Evolutionary conservation across 139 green algal genomes (phyloP).

Genomic region (Eudorina sp.): DNA sequence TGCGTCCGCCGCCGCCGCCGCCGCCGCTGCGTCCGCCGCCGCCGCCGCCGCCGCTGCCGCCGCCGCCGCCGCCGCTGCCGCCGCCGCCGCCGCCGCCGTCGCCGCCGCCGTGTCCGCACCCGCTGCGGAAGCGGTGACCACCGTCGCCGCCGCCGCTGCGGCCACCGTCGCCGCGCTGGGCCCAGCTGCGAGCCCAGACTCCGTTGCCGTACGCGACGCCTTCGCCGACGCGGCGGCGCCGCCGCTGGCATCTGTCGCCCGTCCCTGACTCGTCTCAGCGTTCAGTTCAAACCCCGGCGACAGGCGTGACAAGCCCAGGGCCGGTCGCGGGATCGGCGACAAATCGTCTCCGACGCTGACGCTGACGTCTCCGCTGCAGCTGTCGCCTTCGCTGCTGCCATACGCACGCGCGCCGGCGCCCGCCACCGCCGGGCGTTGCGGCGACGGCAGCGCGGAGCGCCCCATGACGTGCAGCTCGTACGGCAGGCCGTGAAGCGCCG

Average conservation of each 20-base stretch:
- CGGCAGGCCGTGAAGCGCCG: background rate
- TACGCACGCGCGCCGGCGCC: too few relatives aligned
- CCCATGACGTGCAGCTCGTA: conserved; percentile 20
- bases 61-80: too few relatives aligned
- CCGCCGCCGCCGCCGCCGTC: background rate
- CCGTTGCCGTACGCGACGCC: too few relatives aligned
- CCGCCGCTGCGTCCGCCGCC: background rate
- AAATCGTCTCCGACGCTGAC: background rate
- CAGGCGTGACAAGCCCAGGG: background rate
- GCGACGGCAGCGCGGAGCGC: background rate
- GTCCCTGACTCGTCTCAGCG: background rate
- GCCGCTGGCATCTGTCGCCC: background rate
- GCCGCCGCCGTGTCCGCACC: background rate
- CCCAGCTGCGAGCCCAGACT: background rate
- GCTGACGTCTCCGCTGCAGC: background rate
- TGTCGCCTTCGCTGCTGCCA: background rate
- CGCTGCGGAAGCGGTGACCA: background rate
- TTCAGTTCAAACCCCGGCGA: background rate
- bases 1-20: background rate
- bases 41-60: background rate
- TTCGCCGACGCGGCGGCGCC: background rate
- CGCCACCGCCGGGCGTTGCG: background rate
- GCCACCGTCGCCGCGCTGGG: background rate
- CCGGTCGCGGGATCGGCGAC: background rate
- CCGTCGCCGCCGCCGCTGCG: background rate